phyloP scores from a whole-genome alignment of 164 flowering plant species.

The grape (Vitis vinifera) region ASM3070453v1 NC_081811.1:5423001-5423500 shows the following conservation, averaged over 20 bases:
- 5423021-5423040: slow-evolving; percentile 69
- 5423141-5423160: slow-evolving; percentile 26
- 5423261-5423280: slow-evolving; percentile 44
- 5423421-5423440: too few species aligned
- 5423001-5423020: slow-evolving; percentile 14
- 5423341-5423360: too few species aligned
- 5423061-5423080: slow-evolving; percentile 65
- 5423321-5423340: neutral
- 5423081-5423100: slow-evolving; percentile 45
- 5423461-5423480: too few species aligned
- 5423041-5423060: slow-evolving; percentile 63
- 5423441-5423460: too few species aligned
- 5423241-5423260: neutral
- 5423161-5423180: slow-evolving; percentile 25
- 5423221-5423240: neutral
- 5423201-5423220: neutral
- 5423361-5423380: too few species aligned
- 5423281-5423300: slow-evolving; percentile 32
- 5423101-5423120: slow-evolving; percentile 42
- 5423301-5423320: slow-evolving; percentile 25
- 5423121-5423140: slow-evolving; percentile 19
- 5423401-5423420: too few species aligned
- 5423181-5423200: neutral
- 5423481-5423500: too few species aligned
- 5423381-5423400: too few species aligned